phyloP scores from a whole-genome alignment of 2,329 filamentous ascomycete species.

The Fusarium austroafricanum region DNA sequence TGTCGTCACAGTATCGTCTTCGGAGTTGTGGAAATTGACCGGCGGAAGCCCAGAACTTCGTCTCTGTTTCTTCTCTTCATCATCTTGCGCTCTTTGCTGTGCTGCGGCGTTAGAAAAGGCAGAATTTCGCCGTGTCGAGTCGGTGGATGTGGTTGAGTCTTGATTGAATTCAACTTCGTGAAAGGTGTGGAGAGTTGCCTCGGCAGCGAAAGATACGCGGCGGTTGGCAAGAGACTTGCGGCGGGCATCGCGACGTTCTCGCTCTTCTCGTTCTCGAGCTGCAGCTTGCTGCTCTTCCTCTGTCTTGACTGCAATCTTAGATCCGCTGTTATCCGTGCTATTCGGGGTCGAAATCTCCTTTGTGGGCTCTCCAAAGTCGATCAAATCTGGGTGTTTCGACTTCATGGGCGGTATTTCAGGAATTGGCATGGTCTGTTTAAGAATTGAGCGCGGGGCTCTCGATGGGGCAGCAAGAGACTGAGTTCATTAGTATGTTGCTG shows the following conservation, averaged over 20 bases:
- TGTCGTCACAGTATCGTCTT: slow-evolving; percentile 77
- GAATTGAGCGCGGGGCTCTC: slow-evolving; percentile 73
- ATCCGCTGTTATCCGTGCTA: slow-evolving; percentile 51
- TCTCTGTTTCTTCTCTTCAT: slow-evolving; percentile 70
- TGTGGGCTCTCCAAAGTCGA: slow-evolving; percentile 31
- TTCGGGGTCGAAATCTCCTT: slow-evolving; percentile 23
- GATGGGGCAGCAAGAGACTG: slow-evolving; percentile 67
- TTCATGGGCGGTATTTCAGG: slow-evolving; percentile 76
- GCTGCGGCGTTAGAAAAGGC: slow-evolving; percentile 18
- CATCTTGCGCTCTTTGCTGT: slow-evolving; percentile 67
- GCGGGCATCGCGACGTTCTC: slow-evolving; percentile 84
- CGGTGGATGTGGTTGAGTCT: slow-evolving; percentile 85
- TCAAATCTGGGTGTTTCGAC: slow-evolving; percentile 38
- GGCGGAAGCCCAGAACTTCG: slow-evolving; percentile 75
- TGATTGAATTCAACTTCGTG: slow-evolving; percentile 91
- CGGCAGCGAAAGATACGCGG: slow-evolving; percentile 95
- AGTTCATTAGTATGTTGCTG: slow-evolving; percentile 30
- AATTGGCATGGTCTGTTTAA: slow-evolving; percentile 82
- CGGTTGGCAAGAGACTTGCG: slow-evolving; percentile 93
- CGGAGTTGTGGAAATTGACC: slow-evolving; percentile 72
- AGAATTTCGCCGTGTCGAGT: slow-evolving; percentile 80
- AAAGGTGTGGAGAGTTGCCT: slow-evolving; percentile 97
- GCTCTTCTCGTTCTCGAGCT: slow-evolving; percentile 75
- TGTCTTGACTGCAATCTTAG: slow-evolving; percentile 73
- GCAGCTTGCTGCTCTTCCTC: slow-evolving; percentile 79